Base-by-base conservation (phyloP, 2,329 filamentous ascomycete species). In the Fusarium sp. region DNA sequence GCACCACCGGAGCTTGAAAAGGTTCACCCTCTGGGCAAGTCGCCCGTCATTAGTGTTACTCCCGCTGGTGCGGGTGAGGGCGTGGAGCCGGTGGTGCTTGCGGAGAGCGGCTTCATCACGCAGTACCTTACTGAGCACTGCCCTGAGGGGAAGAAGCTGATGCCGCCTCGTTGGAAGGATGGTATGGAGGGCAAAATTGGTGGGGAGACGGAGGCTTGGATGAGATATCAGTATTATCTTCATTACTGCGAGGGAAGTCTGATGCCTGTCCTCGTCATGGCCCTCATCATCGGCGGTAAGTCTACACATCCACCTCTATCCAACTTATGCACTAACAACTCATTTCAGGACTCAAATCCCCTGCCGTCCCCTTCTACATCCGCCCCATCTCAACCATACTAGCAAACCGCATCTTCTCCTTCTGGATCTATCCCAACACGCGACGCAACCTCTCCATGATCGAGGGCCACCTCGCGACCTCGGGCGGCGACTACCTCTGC, bases 231-330 rank as follows among this genome's bases (percentile, higher is more conserved):
- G 75, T 92, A 93, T 77, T 88, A 88, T 71, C 87, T 97, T 84
- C 91, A 97, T 77, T 97, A 94, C 79, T 85, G 88, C 5, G 95
- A 97, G 81, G 95, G 94, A 10, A 92, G 87, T 65, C 80, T 97
- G 66, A 96, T 96, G 90, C 86, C 88, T 0, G 82, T 89, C 51
- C 78, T 96, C 67, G 79, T 94, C 1, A 79, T 92, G 66, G 81
- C 84, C 13, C 76, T 96, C 14, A 80, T 97, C 25, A 81, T 91
- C 11, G 75, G 75, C 4, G 77, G 84, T 86, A 76, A 62, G 82
- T 80, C 38, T 4, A 8, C 20, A 10, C 7, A 5, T 13, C 27
- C n/a, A 4, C 10, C n/a, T 4, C 25, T 9, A 0, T 10, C 6
- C 7, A 25, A 25, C 56, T 50, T 14, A 11, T 0, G 1, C 7